Conservation (phyloP, 345 rosid genomes). For the Hevea brasiliensis region DNA sequence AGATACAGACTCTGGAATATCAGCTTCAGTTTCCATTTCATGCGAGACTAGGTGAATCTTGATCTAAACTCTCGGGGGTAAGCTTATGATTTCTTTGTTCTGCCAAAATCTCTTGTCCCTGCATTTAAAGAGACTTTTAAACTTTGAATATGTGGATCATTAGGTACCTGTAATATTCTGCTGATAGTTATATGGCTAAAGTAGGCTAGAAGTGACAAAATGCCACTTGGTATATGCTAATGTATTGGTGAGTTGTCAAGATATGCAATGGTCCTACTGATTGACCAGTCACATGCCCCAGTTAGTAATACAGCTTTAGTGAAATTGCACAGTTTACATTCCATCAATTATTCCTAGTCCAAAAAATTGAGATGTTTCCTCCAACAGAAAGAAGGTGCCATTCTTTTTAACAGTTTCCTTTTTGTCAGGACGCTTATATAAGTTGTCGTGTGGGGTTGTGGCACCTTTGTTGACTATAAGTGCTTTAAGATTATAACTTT, state of each 20-base stretch:
- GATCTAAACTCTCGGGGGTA: constrained; percentile 9
- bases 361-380: constrained; percentile 16
- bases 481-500: constrained; percentile 5
- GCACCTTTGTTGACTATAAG: not conserved
- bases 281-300: constrained; percentile 36
- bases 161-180: constrained; percentile 26
- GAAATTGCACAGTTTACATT: constrained; percentile 12
- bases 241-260: constrained; percentile 54
- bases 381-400: constrained; percentile 20
- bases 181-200: constrained; percentile 33
- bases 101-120: constrained; percentile 4
- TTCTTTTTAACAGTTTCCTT: constrained; percentile 18
- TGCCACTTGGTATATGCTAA: constrained; percentile 43
- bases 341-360: constrained; percentile 9
- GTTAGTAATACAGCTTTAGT: constrained; percentile 11
- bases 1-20: constrained; percentile 36
- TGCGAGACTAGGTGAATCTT: constrained; percentile 12
- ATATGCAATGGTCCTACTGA: constrained; percentile 42
- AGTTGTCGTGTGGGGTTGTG: constrained; percentile 27
- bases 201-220: constrained; percentile 45
- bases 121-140: constrained; percentile 11
- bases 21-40: constrained; percentile 67
- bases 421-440: constrained; percentile 21
- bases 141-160: constrained; percentile 33
- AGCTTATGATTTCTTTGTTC: not conserved